Evolutionary conservation across 176 grass and related monocot species (phyloP).

Genomic region (Triticum dicoccoides): DNA sequence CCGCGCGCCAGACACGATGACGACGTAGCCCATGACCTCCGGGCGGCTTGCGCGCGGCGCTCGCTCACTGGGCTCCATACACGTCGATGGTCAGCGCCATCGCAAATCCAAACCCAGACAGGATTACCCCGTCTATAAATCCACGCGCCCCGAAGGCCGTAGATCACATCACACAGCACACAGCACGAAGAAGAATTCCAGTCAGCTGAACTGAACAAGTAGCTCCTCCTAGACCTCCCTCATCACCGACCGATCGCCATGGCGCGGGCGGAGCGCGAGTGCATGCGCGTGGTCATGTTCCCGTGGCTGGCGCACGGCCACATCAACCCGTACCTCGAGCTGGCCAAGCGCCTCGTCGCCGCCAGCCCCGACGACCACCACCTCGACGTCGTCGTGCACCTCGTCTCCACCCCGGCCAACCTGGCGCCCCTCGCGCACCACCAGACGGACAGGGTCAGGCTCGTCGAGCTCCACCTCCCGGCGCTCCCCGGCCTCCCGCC

Average conservation of each 20-base stretch:
- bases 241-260: not conserved
- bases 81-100: not conserved
- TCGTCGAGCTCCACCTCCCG: conserved; percentile 69
- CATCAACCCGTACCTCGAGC: conserved; percentile 66
- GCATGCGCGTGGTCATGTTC: conserved; percentile 55
- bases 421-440: conserved; percentile 38
- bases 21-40: not conserved
- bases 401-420: conserved; percentile 71
- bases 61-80: not conserved
- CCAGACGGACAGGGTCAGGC: conserved; percentile 6
- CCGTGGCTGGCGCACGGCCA: conserved; percentile 90
- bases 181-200: not conserved
- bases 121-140: not conserved
- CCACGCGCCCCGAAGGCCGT: not conserved
- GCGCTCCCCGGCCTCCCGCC: conserved; percentile 35
- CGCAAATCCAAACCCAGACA: not conserved
- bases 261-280: conserved; percentile 32
- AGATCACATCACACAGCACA: not conserved
- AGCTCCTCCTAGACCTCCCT: not conserved
- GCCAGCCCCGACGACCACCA: not conserved
- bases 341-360: conserved; percentile 43
- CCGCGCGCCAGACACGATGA: too few relatives aligned
- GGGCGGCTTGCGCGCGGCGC: not conserved
- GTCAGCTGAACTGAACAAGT: not conserved
- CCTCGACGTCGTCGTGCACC: conserved; percentile 46